Conservation (phyloP, 768 basidiomycete species). For the Boletus patriciae region DNA sequence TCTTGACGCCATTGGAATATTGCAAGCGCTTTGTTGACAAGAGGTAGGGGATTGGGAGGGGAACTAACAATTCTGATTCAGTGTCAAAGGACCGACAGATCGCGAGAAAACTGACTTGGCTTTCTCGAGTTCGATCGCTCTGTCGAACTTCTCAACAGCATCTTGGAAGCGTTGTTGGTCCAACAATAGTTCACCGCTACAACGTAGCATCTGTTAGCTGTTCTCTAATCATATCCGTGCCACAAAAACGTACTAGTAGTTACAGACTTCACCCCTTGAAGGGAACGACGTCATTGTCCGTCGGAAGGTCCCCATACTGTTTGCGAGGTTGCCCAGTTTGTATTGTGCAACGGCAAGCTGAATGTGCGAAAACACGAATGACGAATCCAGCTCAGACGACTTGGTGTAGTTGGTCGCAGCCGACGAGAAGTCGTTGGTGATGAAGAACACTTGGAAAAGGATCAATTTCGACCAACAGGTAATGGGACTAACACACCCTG, state of each 20-base stretch:
- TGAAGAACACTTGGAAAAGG: slow-evolving; percentile 72
- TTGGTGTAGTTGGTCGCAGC: slow-evolving; percentile 91
- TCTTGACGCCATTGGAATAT: slow-evolving; percentile 97
- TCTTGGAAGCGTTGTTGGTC: slow-evolving; percentile 90
- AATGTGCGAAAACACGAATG: slow-evolving; percentile 96
- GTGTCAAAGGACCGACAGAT: background rate
- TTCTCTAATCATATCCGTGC: background rate
- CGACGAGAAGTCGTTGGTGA: slow-evolving; percentile 83
- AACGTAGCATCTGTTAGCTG: background rate
- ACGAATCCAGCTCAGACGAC: slow-evolving; percentile 81
- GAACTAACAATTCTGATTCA: slow-evolving; percentile 30
- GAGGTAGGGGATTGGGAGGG: slow-evolving; percentile 81
- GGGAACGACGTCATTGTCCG: slow-evolving; percentile 84
- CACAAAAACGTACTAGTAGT: slow-evolving; percentile 79
- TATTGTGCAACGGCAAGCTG: slow-evolving; percentile 97
- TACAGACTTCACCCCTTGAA: slow-evolving; percentile 81
- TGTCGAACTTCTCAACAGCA: slow-evolving; percentile 89
- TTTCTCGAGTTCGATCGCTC: slow-evolving; percentile 86
- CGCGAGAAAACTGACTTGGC: slow-evolving; percentile 48
- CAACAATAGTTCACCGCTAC: slow-evolving; percentile 88
- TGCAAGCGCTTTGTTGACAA: slow-evolving; percentile 98
- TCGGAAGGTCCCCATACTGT: slow-evolving; percentile 90
- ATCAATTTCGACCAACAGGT: background rate
- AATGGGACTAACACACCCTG: slow-evolving; percentile 58
- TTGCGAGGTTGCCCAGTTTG: slow-evolving; percentile 75